Base-by-base conservation (phyloP, 352 stramenopile species). In the Pythium phragmiticola region DNA sequence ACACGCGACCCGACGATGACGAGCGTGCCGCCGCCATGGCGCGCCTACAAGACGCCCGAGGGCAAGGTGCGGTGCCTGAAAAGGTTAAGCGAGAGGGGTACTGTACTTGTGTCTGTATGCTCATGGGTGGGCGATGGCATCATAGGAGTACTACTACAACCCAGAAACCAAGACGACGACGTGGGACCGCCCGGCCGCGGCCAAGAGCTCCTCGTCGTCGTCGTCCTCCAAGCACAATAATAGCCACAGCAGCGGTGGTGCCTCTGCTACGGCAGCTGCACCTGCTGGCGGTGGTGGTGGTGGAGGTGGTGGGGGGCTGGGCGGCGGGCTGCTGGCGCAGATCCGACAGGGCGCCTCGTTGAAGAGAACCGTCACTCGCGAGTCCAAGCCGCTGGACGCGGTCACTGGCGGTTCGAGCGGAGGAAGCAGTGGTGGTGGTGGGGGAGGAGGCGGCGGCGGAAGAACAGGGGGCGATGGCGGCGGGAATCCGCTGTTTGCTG, bases 141-240 rank as follows among this genome's bases (percentile, higher is more conserved):
- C 3, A 19, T 21, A 95, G 86, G 85, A 93, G 73, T 96, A 96
- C 72, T 96, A 93, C 72, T 96, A 95, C 75, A 94, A 96, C 59
- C 75, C 82, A n/a, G 69, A 89, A 59, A 94, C 84, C 4, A 95
- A 95, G 64, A 83, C 88, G 60, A 96, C 88, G 57, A 94, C 84
- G 49, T 96, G 88, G 88, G 88, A 92, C 36, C 78, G 77, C 21
- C 66, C 70, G 0, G 45, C 56, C 5, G 60, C 76, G 13, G 51
- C 72, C 23, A 67, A 65, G 62, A 64, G 50, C 58, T 39, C 50
- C n/a, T 53, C 62, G 19, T 39, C 54, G 19, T 65, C 62, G 26
- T 39, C 54, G 19, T 65, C 57, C 9, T 54, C 62, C 48, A 69
- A 60, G 42, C 62, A 69, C 47, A 52, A 28, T 8, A 63, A 13